These are phyloP conservation scores for Cystofilobasidium macerans DNA, from an alignment of 768 basidiomycete species.

Conservation along the genomic window DNA sequence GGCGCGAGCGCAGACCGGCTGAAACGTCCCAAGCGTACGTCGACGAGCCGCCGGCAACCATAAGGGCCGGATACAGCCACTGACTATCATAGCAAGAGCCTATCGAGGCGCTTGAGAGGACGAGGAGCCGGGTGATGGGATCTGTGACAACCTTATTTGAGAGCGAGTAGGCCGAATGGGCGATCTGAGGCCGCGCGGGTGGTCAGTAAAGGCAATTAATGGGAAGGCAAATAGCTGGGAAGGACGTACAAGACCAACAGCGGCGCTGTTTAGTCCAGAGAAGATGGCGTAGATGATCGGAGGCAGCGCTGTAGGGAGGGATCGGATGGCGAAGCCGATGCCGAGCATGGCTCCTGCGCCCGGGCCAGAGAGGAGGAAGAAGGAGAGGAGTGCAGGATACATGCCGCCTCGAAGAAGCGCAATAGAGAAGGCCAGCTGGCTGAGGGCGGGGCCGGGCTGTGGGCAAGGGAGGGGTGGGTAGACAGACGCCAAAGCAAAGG, in stretches of 20 bases:
- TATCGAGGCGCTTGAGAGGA: constrained; percentile 43
- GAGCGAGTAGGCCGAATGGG: too few relatives aligned
- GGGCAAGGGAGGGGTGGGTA: too few relatives aligned
- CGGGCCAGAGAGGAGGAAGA: constrained; percentile 45
- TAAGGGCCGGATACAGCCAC: constrained; percentile 47
- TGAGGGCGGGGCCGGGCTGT: constrained; percentile 25
- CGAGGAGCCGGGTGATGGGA: constrained; percentile 41
- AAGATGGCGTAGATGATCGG: constrained; percentile 46
- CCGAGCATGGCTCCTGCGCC: constrained; percentile 46
- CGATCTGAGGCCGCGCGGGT: too few relatives aligned
- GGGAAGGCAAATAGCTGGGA: constrained; percentile 44
- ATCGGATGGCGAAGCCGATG: constrained; percentile 43
- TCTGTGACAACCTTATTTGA: constrained; percentile 36
- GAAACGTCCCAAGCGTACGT: constrained; percentile 46
- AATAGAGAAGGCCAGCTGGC: constrained; percentile 47
- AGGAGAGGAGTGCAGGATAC: constrained; percentile 42
- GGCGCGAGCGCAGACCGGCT: too few relatives aligned
- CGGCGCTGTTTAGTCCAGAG: constrained; percentile 49
- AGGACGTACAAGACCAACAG: constrained; percentile 49
- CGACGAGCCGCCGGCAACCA: constrained; percentile 40
- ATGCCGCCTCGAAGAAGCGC: constrained; percentile 43
- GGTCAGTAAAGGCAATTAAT: constrained; percentile 31
- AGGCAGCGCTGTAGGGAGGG: constrained; percentile 43
- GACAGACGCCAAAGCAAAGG: background rate
- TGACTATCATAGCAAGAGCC: constrained; percentile 47